Base-by-base conservation (phyloP, 2,329 filamentous ascomycete genomes). In the Apiospora marii region DNA sequence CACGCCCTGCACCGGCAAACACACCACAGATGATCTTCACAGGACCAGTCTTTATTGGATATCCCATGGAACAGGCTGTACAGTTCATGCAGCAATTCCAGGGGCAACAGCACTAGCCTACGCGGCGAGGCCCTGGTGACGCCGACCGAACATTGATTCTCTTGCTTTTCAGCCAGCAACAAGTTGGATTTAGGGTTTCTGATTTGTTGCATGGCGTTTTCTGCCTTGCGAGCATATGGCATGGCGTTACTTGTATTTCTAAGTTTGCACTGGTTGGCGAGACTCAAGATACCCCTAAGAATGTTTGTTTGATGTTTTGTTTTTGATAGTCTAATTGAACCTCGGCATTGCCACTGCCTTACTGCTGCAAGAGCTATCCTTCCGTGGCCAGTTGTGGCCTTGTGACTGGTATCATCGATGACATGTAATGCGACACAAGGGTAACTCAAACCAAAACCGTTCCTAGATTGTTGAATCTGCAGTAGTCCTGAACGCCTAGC, bases 41-140 rank as follows among this genome's bases (percentile, higher is more conserved):
- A 12, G 96, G 96, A 0, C 96, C 96, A 0, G 95, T 98, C 0
- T 98, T 98, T 79, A 94, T 98, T 77, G 96, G 96, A 0, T 98
- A 98, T 79, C 91, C 92, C 13, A 89, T 94, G 74, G 94, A 97
- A 73, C 92, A 97, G 80, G 93, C 94, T n/a, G 89, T 94, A 34
- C 87, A 90, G 71, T 88, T 97, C 70, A 88, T 97, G 85, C 91
- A 93, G 76, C 87, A 90, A 71, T 88, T 86, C 73, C 86, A 70
- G 27, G 68, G 68, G 46, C 68, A 70, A 30, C 68, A 70, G 7
- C 48, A 70, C 48, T 70, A 70, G 68, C n/a, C 48, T 19, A 12
- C 34, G 2, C 12, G 48, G 19, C 44, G 12, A 34, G n/a, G 19
- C 34, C 48, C 6, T 48, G 27, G 24, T 68, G 67, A 48, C 41